Evolutionary conservation across 2,329 filamentous ascomycete species (phyloP).

Genomic region (Trichoderma brevicompactum): DNA sequence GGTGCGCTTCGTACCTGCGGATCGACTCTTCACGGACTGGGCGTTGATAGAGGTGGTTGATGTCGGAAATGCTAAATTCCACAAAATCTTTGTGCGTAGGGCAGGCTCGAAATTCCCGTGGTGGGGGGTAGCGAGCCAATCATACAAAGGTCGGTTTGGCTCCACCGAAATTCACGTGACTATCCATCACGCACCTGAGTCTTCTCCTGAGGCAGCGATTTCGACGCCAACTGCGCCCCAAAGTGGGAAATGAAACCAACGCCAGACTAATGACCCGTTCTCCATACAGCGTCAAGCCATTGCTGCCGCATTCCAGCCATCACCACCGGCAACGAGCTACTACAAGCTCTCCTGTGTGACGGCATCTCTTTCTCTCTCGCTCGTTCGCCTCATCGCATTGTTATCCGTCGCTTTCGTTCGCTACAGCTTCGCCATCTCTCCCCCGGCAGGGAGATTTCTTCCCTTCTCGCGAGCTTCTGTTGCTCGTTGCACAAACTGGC

Average conservation of each 20-base stretch:
- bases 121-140: slow-evolving; percentile 46
- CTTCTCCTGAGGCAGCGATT: slow-evolving; percentile 26
- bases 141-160: slow-evolving; percentile 29
- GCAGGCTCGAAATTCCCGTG: slow-evolving; percentile 45
- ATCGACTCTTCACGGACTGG: slow-evolving; percentile 47
- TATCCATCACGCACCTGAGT: slow-evolving; percentile 8
- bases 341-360: slow-evolving; percentile 33
- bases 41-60: slow-evolving; percentile 45
- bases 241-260: slow-evolving; percentile 25
- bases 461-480: slow-evolving; percentile 15
- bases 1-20: slow-evolving; percentile 46
- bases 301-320: slow-evolving; percentile 33
- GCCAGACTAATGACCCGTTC: slow-evolving; percentile 28
- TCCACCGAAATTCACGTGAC: slow-evolving; percentile 36
- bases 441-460: slow-evolving; percentile 23
- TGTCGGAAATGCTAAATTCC: slow-evolving; percentile 45
- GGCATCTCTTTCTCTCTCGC: slow-evolving; percentile 29
- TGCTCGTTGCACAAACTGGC: slow-evolving; percentile 27
- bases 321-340: slow-evolving; percentile 29
- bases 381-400: slow-evolving; percentile 3
- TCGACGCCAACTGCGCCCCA: slow-evolving; percentile 15
- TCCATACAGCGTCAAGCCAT: slow-evolving; percentile 24
- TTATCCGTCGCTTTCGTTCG: slow-evolving; percentile 1
- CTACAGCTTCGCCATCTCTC: slow-evolving; percentile 7
- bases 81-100: slow-evolving; percentile 51